Percentiles rank a stretch among this genome's conserved stretches.
phyloP scores from a whole-genome alignment of 2,329 filamentous ascomycete genomes.

The Apiospora kogelbergensis region DNA sequence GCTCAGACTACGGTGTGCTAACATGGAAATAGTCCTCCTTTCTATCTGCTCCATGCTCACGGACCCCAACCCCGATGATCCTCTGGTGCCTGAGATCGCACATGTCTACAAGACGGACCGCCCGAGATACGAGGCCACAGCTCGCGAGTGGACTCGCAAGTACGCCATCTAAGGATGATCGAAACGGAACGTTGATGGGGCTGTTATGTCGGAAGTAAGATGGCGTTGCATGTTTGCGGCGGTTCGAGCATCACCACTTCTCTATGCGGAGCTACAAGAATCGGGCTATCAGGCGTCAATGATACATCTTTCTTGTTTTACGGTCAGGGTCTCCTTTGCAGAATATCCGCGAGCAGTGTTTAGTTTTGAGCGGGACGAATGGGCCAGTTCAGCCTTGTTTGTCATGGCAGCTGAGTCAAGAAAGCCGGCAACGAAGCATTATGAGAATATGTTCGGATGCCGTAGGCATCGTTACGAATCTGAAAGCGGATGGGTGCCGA shows the following conservation, averaged over 20 bases:
- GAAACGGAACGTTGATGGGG: background rate
- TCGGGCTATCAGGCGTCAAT: conserved; percentile 4
- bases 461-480: conserved; percentile 3
- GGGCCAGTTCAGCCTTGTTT: background rate
- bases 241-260: background rate
- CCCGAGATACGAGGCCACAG: conserved; percentile 91
- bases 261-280: conserved; percentile 2
- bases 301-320: conserved; percentile 9
- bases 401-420: background rate
- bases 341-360: background rate
- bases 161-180: conserved; percentile 75
- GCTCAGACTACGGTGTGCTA: conserved; percentile 13
- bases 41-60: conserved; percentile 99
- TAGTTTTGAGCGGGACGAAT: background rate
- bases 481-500: background rate
- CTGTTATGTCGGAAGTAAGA: background rate
- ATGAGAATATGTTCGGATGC: background rate
- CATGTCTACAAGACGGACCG: conserved; percentile 99
- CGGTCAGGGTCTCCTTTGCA: conserved; percentile 5
- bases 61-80: conserved; percentile 98
- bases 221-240: conserved; percentile 4
- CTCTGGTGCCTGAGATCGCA: conserved; percentile 96
- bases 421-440: background rate
- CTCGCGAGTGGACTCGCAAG: conserved; percentile 98
- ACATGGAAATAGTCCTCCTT: conserved; percentile 68